A percentile compares a stretch with the other conserved stretches of the same genome.
Conservation (phyloP, 1,139 yeast genomes). For the Geotrichum aggregatum region DNA sequence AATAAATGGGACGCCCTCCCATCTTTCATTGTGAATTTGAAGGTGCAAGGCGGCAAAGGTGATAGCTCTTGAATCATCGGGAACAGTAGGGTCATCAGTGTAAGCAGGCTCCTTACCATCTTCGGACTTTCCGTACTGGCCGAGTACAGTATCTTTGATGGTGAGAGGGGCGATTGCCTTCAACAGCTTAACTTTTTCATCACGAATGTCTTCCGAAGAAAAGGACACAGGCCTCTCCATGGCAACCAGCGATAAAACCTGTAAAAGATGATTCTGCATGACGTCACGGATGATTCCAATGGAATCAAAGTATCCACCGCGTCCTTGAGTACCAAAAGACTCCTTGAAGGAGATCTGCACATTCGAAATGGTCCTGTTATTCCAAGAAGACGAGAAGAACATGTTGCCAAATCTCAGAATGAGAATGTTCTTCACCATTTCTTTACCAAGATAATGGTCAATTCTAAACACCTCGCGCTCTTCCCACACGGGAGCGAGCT, state of each 20-base stretch:
- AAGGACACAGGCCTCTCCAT: constrained; percentile 94
- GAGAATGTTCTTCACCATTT: constrained; percentile 90
- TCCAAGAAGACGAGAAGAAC: constrained; percentile 82
- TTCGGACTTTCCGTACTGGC: constrained; percentile 77
- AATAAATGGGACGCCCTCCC: constrained; percentile 97
- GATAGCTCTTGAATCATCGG: constrained; percentile 73
- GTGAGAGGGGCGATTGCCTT: constrained; percentile 73
- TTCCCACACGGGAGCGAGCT: constrained; percentile 76
- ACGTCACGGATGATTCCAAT: constrained; percentile 97
- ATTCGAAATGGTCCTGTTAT: constrained; percentile 66
- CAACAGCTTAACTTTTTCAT: constrained; percentile 89
- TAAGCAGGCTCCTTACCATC: constrained; percentile 84
- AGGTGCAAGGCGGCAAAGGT: constrained; percentile 86
- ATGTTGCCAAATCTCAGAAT: constrained; percentile 88
- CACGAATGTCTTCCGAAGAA: constrained; percentile 90
- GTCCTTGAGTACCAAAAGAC: constrained; percentile 95
- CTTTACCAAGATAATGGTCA: constrained; percentile 96
- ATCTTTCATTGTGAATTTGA: constrained; percentile 81
- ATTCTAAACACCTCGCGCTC: constrained; percentile 93
- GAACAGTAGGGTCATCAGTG: constrained; percentile 89
- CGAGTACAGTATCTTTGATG: constrained; percentile 64
- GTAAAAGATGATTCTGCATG: constrained; percentile 95
- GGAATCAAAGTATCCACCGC: constrained; percentile 95
- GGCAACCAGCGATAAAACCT: constrained; percentile 82
- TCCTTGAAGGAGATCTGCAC: constrained; percentile 92